A percentile compares a stretch with the other conserved stretches of the same genome.
Evolutionary conservation across 768 basidiomycete genomes (phyloP).

Genomic region (Boletus sp.): DNA sequence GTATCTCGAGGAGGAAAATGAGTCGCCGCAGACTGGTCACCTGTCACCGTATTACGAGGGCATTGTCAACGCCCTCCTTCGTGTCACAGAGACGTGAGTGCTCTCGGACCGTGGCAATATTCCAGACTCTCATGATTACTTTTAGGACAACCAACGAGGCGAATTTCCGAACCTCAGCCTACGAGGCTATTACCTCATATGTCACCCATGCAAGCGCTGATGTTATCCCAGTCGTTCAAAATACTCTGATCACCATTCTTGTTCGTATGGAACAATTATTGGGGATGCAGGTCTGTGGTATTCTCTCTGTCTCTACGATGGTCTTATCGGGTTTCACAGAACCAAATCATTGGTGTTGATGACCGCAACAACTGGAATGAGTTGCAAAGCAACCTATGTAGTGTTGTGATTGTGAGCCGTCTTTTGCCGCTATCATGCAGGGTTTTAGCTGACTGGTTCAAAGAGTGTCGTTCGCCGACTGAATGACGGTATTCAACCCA

Average conservation of each 20-base stretch:
- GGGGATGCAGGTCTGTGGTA: constrained; percentile 65
- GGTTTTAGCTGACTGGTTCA: constrained; percentile 2
- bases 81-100: constrained; percentile 81
- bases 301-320: neutral
- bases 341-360: constrained; percentile 91
- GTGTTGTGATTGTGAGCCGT: constrained; percentile 74
- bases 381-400: constrained; percentile 92
- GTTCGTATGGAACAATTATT: constrained; percentile 88
- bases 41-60: constrained; percentile 89
- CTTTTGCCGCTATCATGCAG: neutral
- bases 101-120: neutral
- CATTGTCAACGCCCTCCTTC: constrained; percentile 78
- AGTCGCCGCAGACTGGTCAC: constrained; percentile 54
- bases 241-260: constrained; percentile 79
- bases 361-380: constrained; percentile 99
- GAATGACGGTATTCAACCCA: constrained; percentile 75
- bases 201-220: constrained; percentile 79
- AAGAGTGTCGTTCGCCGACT: constrained; percentile 87
- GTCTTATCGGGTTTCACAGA: constrained; percentile 41
- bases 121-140: constrained; percentile 11
- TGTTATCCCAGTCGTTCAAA: constrained; percentile 76
- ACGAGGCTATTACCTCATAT: constrained; percentile 91
- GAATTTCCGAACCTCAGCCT: constrained; percentile 93
- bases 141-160: constrained; percentile 78
- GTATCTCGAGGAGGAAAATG: constrained; percentile 61